Percentiles rank a stretch among this genome's conserved stretches.
Conservation (phyloP, 2,329 filamentous ascomycete genomes). For the Parastagonospora avenae region DNA sequence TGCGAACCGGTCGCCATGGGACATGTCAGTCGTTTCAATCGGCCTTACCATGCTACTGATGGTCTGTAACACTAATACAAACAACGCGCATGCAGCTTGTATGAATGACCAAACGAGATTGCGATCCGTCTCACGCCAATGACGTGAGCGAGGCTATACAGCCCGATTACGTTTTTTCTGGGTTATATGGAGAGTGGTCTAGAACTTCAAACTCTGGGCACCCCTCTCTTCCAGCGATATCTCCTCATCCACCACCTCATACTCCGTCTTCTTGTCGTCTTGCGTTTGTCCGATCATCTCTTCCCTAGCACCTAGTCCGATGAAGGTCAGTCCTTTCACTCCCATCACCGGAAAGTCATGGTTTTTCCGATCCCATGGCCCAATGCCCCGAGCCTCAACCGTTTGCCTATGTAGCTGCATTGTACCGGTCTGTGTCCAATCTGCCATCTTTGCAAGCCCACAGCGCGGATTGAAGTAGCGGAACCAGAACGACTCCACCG, state of each 20-base stretch:
- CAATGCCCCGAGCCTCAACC: conserved; percentile 18
- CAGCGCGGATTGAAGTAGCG: conserved; percentile 19
- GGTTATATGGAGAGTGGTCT: no score
- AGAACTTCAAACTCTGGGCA: no score
- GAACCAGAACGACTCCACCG: conserved; percentile 12
- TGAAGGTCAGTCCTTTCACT: conserved; percentile 2
- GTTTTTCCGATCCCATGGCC: conserved; percentile 18
- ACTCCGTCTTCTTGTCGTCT: neutral
- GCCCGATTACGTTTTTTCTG: no score
- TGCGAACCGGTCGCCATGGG: no score
- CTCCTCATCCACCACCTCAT: neutral
- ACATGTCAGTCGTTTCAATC: no score
- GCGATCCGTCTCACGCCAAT: neutral
- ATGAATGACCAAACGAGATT: no score
- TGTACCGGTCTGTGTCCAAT: conserved; percentile 20
- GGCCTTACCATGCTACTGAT: no score
- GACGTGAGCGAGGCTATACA: no score
- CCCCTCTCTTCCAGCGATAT: no score
- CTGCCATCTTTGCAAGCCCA: conserved; percentile 15
- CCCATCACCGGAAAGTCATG: conserved; percentile 19
- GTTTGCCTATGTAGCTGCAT: conserved; percentile 23
- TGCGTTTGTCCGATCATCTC: neutral
- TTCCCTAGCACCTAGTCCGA: neutral
- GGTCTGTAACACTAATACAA: no score
- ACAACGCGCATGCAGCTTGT: no score